Evolutionary conservation across 768 basidiomycete species (phyloP), one percentile per base, ranked within the genome.

Genomic region (Rossbeevera mucosa): DNA sequence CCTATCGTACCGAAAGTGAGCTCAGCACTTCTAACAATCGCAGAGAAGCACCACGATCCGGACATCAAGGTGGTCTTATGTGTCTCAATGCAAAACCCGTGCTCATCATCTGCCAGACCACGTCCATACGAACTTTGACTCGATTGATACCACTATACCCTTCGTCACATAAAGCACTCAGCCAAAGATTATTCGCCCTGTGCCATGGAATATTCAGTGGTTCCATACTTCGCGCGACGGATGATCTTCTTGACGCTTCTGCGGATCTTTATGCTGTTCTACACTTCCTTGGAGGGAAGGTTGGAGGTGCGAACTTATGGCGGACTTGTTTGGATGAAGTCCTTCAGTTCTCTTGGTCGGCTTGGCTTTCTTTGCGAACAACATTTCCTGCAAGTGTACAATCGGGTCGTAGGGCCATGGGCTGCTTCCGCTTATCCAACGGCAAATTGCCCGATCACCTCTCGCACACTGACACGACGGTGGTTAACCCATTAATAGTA

Each of bases 1-100:
- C 90, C 91, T 2, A 82, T 82, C 59, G 75, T 91, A 22, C 76
- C 83, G 16, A 92, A 90, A 70, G 82, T 86, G 65, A 82, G 82
- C 24, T 59, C 72, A 38, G 79, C 80, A 3, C 69, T 91, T 29
- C 66, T 87, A 26, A 64, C 72, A 4, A 64, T 89, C 21, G 76
- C 75, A 5, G 82, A 86, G 44, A 80, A 76, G 54, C 72, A 73
- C 43, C 49, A 55, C 4, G 78, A 82, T 54, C 57, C 60, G 22
- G 81, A 83, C 44, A 59, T 87, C 16, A 82, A 79, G 70, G 88
- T 88, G 57, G 36, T 18, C 12, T 67, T 38, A 14, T 38, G 21
- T 36, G 28, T 44, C 33, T 38, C 14, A 13, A 46, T 36, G 26
- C 14, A 16, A 16, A 7, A 7, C 14, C 11, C n/a, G 22, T 44